Conservation (phyloP, 257 asterid genomes). For the Fraxinus cuspidata region DNA sequence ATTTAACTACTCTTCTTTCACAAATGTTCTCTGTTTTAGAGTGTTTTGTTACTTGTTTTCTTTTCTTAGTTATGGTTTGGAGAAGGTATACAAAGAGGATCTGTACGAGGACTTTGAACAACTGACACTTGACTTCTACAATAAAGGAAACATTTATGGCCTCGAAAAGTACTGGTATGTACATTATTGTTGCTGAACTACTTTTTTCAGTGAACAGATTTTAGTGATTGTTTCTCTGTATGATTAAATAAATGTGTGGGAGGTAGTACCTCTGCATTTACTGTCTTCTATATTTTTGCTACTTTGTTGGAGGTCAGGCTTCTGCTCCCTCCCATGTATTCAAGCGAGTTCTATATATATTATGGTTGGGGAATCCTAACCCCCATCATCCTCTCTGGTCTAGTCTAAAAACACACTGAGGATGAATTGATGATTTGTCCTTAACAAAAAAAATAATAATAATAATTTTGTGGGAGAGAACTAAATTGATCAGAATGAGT, state of each 20-base stretch:
- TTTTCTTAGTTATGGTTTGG: constrained; percentile 78
- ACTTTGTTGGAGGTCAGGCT: too few relatives aligned
- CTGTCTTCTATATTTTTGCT: too few relatives aligned
- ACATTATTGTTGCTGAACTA: not conserved
- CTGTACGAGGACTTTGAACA: constrained; percentile 77
- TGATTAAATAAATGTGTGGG: not conserved
- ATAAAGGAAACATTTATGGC: constrained; percentile 79
- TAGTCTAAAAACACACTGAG: too few relatives aligned
- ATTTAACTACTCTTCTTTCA: constrained; percentile 6
- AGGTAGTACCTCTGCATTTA: not conserved
- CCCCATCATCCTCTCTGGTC: too few relatives aligned
- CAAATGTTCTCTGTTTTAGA: not conserved
- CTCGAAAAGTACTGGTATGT: constrained; percentile 87
- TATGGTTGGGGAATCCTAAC: too few relatives aligned
- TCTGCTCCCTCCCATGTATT: too few relatives aligned
- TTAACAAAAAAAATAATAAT: too few relatives aligned
- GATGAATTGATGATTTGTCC: too few relatives aligned
- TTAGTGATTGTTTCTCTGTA: not conserved
- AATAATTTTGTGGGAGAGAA: not conserved
- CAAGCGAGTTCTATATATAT: too few relatives aligned
- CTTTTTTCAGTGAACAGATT: not conserved
- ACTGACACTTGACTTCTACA: constrained; percentile 68
- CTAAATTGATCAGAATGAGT: not conserved
- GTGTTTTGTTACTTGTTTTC: constrained; percentile 8
- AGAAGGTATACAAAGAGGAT: constrained; percentile 74